Evolutionary conservation across 371 early-diverging fungal species (phyloP), one percentile per base, ranked within the genome.

Genomic region (Mortierella sp.): DNA sequence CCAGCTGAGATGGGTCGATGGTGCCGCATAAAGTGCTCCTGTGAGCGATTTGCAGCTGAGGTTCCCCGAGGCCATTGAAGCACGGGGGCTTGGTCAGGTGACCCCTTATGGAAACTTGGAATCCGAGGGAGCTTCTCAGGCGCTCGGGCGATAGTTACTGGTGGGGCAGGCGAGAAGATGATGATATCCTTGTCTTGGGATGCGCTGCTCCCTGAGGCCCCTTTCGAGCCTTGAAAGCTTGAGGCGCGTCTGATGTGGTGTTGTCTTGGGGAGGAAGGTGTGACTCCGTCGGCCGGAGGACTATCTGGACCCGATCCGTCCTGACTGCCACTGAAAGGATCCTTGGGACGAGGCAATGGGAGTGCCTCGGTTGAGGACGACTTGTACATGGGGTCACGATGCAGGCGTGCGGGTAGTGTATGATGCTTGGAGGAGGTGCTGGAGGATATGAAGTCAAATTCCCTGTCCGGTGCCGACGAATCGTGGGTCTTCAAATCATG

Each of bases 1-100:
- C 76, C 45, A 0, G 69, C 64, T 0, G 76, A 74, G 14, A 68
- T 60, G 19, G 68, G 59, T 19, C 65, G 68, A 16, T 67, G 64
- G 16, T 47, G 34, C n/a, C 69, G 53, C 14, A 67, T 56, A 43
- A 67, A 64, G 60, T 68, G 76, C 31, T 74, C 76, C 41, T 74
- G 76, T 6, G 76, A 74, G 1, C 76, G 60, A 56, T 60, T 68
- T 13, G 69, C 76, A 28, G 76, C 68, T 3, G 76, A 63, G 40
- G 64, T 53, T 0, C 76, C 68, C 29, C 76, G 57, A 28, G 76
- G 76, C 76, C 76, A 67, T 39, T 74, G 76, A 12, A 74, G 68
- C 3, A 74, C 74, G 2, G 67, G 34, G 53, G 40, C 14, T 21
- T 72, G 68, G 17, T 74, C 74, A 31, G 74, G 68, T 12, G 74